Base-by-base conservation (phyloP, 306 rosid genomes). In the Medicago lupulina region DNA sequence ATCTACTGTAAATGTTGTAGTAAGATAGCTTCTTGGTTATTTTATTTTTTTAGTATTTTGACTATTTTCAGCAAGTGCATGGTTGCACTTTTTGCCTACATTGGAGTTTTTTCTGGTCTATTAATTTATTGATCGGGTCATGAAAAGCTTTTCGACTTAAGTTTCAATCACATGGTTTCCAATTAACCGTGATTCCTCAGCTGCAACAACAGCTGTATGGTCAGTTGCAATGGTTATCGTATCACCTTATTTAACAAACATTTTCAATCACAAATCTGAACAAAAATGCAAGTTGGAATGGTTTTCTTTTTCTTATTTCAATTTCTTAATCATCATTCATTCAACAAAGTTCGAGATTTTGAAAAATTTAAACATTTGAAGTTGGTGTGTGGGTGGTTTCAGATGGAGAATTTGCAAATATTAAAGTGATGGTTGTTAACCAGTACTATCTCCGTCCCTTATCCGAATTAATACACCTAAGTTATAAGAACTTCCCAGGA, bases 1-100 rank as follows among this genome's bases (percentile, higher is more conserved):
- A 74, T 67, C 82, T 79, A 23, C 51, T 89, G 94, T 91, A 91
- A 79, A 88, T 85, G 82, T 83, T 46, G 70, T 64, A 43, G 81
- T 40, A 44, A 53, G 34, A 41, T 66, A 71, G 83, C 75, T 72
- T 74, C 58, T 55, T 66, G 71, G 19, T 58, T 81, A 43, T 34
- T 34, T 5, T 23, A 75, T 58, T 55, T 61, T 76, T 60, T 69
- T 78, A 51, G 71, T 83, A 36, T 75, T 28, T 3, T 3, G 31
- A 28, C 31, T 28, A 28, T 28, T 86, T 68, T 73, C 58, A 61
- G 84, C 83, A 83, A 75, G 75, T 78, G 81, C 60, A 65, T 70
- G 59, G 73, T 71, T 41, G 81, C 76, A 34, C 43, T 53, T 74
- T 57, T 60, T 74, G 77, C 70, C 73, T 73, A 46, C 80, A 74